Evolutionary conservation across 176 grass and related monocot species (phyloP).

Genomic region (Juncus inflexus): DNA sequence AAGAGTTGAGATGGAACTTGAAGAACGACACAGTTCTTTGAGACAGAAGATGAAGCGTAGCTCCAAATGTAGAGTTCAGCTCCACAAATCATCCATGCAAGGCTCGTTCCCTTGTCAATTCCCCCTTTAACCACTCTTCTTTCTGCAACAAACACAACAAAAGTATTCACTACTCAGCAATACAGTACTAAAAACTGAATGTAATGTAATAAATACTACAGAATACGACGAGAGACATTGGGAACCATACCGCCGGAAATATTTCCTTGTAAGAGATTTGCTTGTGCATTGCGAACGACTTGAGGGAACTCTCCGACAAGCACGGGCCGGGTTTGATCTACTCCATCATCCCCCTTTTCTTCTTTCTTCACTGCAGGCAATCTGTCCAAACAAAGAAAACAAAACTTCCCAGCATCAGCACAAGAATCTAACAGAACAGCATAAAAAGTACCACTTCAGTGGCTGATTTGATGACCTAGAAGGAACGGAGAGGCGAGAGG

Average conservation of each 20-base stretch:
- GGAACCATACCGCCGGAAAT: conserved; percentile 32
- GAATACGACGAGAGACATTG: background rate
- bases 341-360: conserved; percentile 37
- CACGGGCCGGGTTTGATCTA: conserved; percentile 68
- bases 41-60: conserved; percentile 47
- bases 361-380: conserved; percentile 44
- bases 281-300: conserved; percentile 79
- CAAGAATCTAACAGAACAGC: background rate
- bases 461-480: conserved; percentile 45
- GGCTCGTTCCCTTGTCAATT: conserved; percentile 72
- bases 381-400: conserved; percentile 31
- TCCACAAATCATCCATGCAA: conserved; percentile 89
- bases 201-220: too few relatives aligned
- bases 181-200: background rate
- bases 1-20: conserved; percentile 58
- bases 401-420: conserved; percentile 1
- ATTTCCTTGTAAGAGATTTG: conserved; percentile 52
- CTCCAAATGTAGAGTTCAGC: conserved; percentile 87
- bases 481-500: conserved; percentile 53
- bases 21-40: conserved; percentile 72
- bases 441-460: background rate
- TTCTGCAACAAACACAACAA: conserved; percentile 40
- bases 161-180: background rate
- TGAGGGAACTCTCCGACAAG: conserved; percentile 72
- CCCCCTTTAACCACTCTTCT: conserved; percentile 57